Evolutionary conservation across 257 asterid genomes (phyloP), one percentile per base, ranked within the genome.

Genomic region (Knoxia roxburghii): DNA sequence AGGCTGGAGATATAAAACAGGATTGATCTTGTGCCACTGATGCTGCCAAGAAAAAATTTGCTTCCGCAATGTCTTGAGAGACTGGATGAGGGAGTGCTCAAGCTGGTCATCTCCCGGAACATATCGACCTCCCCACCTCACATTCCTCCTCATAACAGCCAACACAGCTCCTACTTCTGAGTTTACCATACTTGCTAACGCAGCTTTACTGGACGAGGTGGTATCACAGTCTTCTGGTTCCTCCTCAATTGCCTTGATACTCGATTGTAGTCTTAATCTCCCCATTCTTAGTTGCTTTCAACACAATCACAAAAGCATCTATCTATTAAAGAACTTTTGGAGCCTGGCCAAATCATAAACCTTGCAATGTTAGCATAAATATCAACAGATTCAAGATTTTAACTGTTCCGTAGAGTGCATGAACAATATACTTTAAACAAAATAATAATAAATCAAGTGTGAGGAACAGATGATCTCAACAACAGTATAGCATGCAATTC

Each of bases 41-140:
- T 85, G 76, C 78, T 81, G 91, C 97, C 91, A 90, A 41, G 83
- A 78, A 78, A 90, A 93, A 69, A 93, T 81, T 77, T 88, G 93
- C 73, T 77, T 90, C 69, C 95, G 78, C 82, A 90, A 74, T 37
- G 87, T 81, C 84, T 90, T 93, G 65, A 93, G 91, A 52, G 96
- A 79, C 72, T 88, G 97, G 76, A 93, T 90, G 70, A 88, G 95
- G 65, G 99, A 77, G 83, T 93, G 96, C 75, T 93, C 97, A 81
- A 90, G 81, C 75, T 88, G 99, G 81, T 93, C 97, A 78, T 93
- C 97, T 1, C 96, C 99, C 7, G 96, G 84, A 75, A 81, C 96
- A 80, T 88, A 93, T 62, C 97, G 96, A 68, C 96, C 97, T 73
- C 96, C 97, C 98, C 96, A 90, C 73, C 99, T 85, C 84, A 88